Base-by-base conservation (phyloP, 2,329 filamentous ascomycete genomes). In the Truncatella angustata region DNA sequence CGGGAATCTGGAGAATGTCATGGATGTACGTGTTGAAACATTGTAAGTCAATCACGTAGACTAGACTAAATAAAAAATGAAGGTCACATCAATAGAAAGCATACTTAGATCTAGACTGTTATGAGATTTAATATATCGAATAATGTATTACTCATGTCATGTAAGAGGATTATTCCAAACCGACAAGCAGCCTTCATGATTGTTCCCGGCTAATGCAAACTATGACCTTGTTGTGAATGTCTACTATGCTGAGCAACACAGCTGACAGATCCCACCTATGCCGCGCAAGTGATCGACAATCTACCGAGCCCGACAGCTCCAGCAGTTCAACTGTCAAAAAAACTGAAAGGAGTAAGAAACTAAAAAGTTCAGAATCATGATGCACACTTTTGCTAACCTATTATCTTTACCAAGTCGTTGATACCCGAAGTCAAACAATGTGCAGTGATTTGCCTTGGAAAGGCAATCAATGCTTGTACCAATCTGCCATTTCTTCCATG, bases 301-400 rank as follows among this genome's bases (percentile, higher is more conserved):
- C 45, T 49, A 35, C 18, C 45, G 14, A 37, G 28, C 30, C 45
- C 45, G 37, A 49, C 16, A 11, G 24, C 18, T 43, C 18, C 23
- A 21, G 18, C 6, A 32, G 16, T 23, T 34, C 45, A 37, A 6
- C 21, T 37, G 20, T 18, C 20, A 49, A 23, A 21, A 12, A 34
- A 10, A 20, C n/a, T 12, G 16, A 10, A 28, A 26, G 3, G n/a
- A 28, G 18, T n/a, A 2, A n/a, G 24, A 24, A 42, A 23, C 9
- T 9, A 32, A 34, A 32, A 45, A 45, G 23, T 35, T 34, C 28
- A 20, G 16, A 47, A 47, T 12, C 47, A 50, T 10, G 32, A 42
- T 50, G 37, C 48, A 43, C 48, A 18, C 48, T 50, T 34, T 16
- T 30, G 34, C 36, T 43, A 42, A 44, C 26, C 48, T 37, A 50